A percentile compares a stretch with the other conserved stretches of the same genome.
Conservation (phyloP, 2,329 filamentous ascomycete genomes). For the Pezicula radicicola region DNA sequence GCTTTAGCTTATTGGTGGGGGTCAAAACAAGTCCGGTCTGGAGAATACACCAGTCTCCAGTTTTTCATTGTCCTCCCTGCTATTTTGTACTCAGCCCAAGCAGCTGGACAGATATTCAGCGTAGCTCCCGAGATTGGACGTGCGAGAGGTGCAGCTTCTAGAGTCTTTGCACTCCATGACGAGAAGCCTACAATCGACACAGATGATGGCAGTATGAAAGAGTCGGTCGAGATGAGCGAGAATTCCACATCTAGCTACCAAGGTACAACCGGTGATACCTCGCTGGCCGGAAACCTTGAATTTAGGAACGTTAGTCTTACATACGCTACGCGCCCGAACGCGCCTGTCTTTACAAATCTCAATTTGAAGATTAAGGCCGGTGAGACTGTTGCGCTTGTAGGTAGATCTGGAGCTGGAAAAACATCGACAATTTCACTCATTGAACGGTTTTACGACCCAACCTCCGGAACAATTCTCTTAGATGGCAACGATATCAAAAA, state of each 20-base stretch:
- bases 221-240: background rate
- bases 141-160: slow-evolving; percentile 57
- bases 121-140: slow-evolving; percentile 72
- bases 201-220: background rate
- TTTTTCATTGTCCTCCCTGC: slow-evolving; percentile 74
- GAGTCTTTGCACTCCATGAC: slow-evolving; percentile 51
- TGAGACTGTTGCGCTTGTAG: slow-evolving; percentile 62
- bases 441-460: slow-evolving; percentile 47
- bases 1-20: slow-evolving; percentile 82
- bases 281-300: slow-evolving; percentile 36
- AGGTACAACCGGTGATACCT: slow-evolving; percentile 8
- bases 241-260: background rate
- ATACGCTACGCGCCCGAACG: slow-evolving; percentile 60
- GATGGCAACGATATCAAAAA: slow-evolving; percentile 40
- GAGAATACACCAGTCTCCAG: slow-evolving; percentile 60
- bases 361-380: slow-evolving; percentile 55
- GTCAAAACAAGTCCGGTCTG: slow-evolving; percentile 63
- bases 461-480: slow-evolving; percentile 25
- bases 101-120: slow-evolving; percentile 72
- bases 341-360: slow-evolving; percentile 54
- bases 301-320: slow-evolving; percentile 61
- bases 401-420: slow-evolving; percentile 65
- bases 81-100: slow-evolving; percentile 69
- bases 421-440: slow-evolving; percentile 59
- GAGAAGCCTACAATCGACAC: slow-evolving; percentile 31